Conservation (phyloP, 179 eudicot genomes). For the Carnegiea gigantea region DNA sequence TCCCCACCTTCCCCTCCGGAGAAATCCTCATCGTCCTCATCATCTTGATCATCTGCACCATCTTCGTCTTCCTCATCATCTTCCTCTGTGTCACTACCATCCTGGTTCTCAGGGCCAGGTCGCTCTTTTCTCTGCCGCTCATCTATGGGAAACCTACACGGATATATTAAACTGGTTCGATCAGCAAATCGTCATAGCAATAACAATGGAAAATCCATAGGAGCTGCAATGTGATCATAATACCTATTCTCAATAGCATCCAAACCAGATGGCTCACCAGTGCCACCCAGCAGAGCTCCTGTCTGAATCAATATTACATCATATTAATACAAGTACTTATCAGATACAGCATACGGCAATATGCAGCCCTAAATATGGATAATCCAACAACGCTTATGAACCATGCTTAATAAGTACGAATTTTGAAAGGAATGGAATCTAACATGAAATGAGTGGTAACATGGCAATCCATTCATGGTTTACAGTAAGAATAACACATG, state of each 20-base stretch:
- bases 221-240: not conserved
- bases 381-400: not conserved
- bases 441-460: not conserved
- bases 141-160: conserved; percentile 2
- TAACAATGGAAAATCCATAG: not conserved
- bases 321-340: not conserved
- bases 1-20: conserved; percentile 45
- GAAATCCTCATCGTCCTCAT: conserved; percentile 61
- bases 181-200: not conserved
- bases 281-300: not conserved
- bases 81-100: conserved; percentile 36
- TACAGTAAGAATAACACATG: not conserved
- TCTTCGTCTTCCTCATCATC: conserved; percentile 57
- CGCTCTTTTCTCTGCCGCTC: not conserved
- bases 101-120: conserved; percentile 1
- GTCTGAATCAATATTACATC: not conserved
- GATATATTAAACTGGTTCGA: not conserved
- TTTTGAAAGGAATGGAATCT: not conserved
- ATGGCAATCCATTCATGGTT: not conserved
- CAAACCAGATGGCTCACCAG: not conserved
- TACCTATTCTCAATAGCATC: conserved; percentile 1
- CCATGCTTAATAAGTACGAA: not conserved
- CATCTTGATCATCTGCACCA: conserved; percentile 41
- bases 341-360: not conserved
- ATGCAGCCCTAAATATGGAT: not conserved